Percentiles rank a stretch among this genome's conserved stretches.
These are phyloP conservation scores for Dendrocalamus sinicus DNA, from an alignment of 176 grass and related monocot species.

Conservation along the genomic window DNA sequence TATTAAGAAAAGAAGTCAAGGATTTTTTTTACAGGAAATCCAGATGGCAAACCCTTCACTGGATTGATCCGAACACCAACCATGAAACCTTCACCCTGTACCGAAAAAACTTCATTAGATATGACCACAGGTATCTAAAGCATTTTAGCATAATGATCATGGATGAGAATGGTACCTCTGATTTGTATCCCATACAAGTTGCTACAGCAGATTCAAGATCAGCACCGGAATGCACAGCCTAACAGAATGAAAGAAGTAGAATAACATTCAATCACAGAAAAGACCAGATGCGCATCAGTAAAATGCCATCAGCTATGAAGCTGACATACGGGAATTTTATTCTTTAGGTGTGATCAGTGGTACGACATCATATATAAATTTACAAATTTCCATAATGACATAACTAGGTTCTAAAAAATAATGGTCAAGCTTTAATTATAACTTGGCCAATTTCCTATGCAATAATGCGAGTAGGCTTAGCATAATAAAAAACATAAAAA, in stretches of 20 bases:
- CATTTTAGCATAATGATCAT: slow-evolving; percentile 36
- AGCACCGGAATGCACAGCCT: slow-evolving; percentile 99
- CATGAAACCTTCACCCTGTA: slow-evolving; percentile 99
- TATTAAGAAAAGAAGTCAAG: slow-evolving; percentile 35
- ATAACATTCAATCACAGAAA: slow-evolving; percentile 36
- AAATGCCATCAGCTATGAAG: slow-evolving; percentile 7
- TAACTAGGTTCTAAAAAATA: neutral
- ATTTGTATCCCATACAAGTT: slow-evolving; percentile 93
- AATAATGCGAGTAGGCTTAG: neutral
- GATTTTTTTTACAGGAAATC: slow-evolving; percentile 74
- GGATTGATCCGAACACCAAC: slow-evolving; percentile 97
- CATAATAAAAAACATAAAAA: neutral
- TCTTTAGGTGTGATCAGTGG: neutral
- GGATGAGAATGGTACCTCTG: slow-evolving; percentile 64
- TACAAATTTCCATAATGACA: slow-evolving; percentile 11
- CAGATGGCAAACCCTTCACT: slow-evolving; percentile 89
- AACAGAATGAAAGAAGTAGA: slow-evolving; percentile 38
- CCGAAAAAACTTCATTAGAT: neutral
- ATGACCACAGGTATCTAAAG: slow-evolving; percentile 9
- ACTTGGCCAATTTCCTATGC: neutral
- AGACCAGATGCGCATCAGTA: slow-evolving; percentile 22
- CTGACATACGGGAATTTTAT: slow-evolving; percentile 6
- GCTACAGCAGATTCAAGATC: slow-evolving; percentile 98
- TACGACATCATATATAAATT: neutral
- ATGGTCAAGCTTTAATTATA: neutral